Evolutionary conservation across 2,329 filamentous ascomycete genomes (phyloP).

Genomic region (Penicillium sp.): DNA sequence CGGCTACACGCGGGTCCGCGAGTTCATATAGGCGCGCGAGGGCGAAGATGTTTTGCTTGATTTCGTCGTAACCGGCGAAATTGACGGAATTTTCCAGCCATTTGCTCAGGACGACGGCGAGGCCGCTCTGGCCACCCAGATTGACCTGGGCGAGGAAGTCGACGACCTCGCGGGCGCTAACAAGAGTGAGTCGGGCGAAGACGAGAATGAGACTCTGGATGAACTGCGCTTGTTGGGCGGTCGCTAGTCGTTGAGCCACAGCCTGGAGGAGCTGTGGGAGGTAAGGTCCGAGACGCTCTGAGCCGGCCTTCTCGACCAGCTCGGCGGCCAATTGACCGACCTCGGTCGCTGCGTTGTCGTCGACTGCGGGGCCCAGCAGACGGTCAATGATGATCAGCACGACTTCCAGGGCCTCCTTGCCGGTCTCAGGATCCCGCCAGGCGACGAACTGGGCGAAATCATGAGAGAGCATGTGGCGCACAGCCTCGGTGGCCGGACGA

Average conservation of each 20-base stretch:
- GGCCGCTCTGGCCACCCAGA: constrained; percentile 72
- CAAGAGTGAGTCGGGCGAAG: constrained; percentile 85
- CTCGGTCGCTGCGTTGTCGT: constrained; percentile 93
- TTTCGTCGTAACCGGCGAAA: constrained; percentile 98
- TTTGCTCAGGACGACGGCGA: constrained; percentile 86
- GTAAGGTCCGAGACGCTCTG: constrained; percentile 86
- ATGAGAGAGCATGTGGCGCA: constrained; percentile 87
- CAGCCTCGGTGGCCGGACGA: constrained; percentile 78
- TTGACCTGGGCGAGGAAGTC: constrained; percentile 85
- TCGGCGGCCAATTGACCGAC: constrained; percentile 92
- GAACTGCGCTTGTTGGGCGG: constrained; percentile 80
- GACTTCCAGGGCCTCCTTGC: constrained; percentile 82
- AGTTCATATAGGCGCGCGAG: constrained; percentile 88
- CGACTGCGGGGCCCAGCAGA: constrained; percentile 77
- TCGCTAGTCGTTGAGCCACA: constrained; percentile 80
- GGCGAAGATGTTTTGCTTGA: constrained; percentile 93
- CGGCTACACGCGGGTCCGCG: constrained; percentile 74
- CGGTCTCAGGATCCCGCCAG: constrained; percentile 75
- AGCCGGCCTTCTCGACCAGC: constrained; percentile 91
- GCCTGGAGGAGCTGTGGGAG: constrained; percentile 84
- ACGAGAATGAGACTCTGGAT: constrained; percentile 96
- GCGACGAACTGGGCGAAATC: constrained; percentile 86
- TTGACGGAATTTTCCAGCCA: constrained; percentile 97
- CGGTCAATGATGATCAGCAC: constrained; percentile 91
- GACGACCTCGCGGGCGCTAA: constrained; percentile 84